Conservation (phyloP, 202 grass and related monocot genomes). For the Zoysia matrella region DNA sequence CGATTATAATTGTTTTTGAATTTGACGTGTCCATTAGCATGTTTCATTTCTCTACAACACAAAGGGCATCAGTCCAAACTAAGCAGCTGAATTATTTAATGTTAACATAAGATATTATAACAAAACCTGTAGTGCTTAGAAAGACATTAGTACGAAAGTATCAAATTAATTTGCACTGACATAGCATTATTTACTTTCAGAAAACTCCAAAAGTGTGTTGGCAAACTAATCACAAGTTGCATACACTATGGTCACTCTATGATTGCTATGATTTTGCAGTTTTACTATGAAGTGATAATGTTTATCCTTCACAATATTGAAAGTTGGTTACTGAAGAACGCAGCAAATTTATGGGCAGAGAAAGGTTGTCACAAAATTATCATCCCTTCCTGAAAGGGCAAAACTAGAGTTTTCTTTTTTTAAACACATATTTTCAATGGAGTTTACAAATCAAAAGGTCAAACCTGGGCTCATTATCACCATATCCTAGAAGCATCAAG, state of each 20-base stretch:
- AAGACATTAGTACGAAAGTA: neutral
- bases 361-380: neutral
- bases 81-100: constrained; percentile 31
- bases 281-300: constrained; percentile 24
- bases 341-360: constrained; percentile 27
- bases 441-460: constrained; percentile 32
- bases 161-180: neutral
- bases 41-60: constrained; percentile 85
- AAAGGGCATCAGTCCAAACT: constrained; percentile 34
- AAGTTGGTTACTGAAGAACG: constrained; percentile 4
- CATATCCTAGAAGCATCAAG: constrained; percentile 93
- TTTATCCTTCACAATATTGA: constrained; percentile 1
- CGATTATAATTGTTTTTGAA: constrained; percentile 82
- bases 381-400: neutral
- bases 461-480: constrained; percentile 90
- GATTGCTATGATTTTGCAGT: neutral
- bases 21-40: constrained; percentile 70
- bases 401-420: neutral
- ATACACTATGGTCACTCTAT: constrained; percentile 6
- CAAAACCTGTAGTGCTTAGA: neutral
- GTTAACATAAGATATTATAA: neutral
- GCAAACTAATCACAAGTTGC: constrained; percentile 16
- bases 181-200: neutral
- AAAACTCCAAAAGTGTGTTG: constrained; percentile 6
- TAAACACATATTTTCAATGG: constrained; percentile 11